Evolutionary conservation across 208 protist species (phyloP).

Genomic region (Crithidia sp.): DNA sequence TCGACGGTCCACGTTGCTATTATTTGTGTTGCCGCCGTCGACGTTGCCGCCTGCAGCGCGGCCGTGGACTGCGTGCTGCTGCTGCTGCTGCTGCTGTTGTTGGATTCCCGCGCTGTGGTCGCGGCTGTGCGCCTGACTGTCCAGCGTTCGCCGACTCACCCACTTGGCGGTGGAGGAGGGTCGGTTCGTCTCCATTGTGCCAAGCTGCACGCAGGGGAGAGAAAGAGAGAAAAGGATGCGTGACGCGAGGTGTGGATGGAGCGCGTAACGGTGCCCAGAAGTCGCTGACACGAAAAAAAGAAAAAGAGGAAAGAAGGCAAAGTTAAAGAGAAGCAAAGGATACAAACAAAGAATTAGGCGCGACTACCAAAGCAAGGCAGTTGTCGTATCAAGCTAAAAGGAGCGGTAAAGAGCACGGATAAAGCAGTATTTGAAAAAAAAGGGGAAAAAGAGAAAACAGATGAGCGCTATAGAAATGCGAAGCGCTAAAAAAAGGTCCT

Average conservation of each 20-base stretch:
- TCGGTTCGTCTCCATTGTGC: conserved; percentile 24
- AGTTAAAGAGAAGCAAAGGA: neutral
- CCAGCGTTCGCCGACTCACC: conserved; percentile 35
- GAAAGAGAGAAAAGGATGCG: neutral
- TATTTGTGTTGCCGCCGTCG: conserved; percentile 16
- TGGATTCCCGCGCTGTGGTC: conserved; percentile 20
- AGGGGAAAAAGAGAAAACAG: neutral
- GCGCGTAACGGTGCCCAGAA: neutral
- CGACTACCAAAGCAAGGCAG: neutral
- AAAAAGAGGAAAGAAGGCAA: conserved; percentile 5
- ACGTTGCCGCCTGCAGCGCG: conserved; percentile 14
- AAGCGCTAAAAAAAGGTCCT: neutral
- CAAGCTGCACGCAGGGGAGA: neutral
- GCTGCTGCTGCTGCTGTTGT: neutral
- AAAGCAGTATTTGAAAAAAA: neutral
- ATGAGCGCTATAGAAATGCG: neutral
- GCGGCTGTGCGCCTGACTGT: conserved; percentile 34
- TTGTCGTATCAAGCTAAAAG: too few relatives aligned
- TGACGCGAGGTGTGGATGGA: too few relatives aligned
- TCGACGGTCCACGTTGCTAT: conserved; percentile 12
- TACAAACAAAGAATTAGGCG: neutral
- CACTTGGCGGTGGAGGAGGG: conserved; percentile 24
- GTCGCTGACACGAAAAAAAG: neutral
- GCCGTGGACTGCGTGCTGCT: neutral
- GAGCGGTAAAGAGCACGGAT: too few relatives aligned